Conservation (phyloP, 208 protist genomes). For the Crithidia bombi region DNA sequence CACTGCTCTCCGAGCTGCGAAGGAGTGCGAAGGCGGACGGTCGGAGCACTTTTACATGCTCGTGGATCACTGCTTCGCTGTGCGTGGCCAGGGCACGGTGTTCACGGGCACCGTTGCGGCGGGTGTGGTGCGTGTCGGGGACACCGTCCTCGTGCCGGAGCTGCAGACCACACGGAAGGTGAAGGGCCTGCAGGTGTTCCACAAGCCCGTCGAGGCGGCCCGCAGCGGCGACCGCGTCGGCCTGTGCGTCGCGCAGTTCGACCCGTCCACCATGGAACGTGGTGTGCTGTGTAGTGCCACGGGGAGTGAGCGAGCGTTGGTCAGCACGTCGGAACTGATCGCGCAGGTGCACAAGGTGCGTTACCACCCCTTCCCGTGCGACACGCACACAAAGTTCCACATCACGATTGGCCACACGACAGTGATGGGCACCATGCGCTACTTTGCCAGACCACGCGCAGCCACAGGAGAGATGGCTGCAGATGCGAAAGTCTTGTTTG, state of each 20-base stretch:
- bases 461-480: background rate
- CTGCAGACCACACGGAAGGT: slow-evolving; percentile 81
- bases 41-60: slow-evolving; percentile 90
- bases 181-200: slow-evolving; percentile 96
- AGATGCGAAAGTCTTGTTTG: slow-evolving; percentile 9
- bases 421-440: slow-evolving; percentile 84
- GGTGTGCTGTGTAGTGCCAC: slow-evolving; percentile 73
- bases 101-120: slow-evolving; percentile 96
- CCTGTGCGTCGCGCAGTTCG: slow-evolving; percentile 93
- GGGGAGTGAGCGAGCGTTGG: slow-evolving; percentile 10
- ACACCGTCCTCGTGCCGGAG: slow-evolving; percentile 91
- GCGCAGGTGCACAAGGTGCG: slow-evolving; percentile 75
- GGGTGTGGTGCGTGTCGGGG: slow-evolving; percentile 81
- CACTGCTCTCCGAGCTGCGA: slow-evolving; percentile 23
- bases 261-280: slow-evolving; percentile 89
- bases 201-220: slow-evolving; percentile 77
- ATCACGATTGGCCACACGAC: slow-evolving; percentile 88
- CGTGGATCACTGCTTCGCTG: slow-evolving; percentile 98
- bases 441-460: slow-evolving; percentile 47
- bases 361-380: slow-evolving; percentile 73
- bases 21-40: slow-evolving; percentile 15
- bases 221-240: slow-evolving; percentile 91
- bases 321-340: slow-evolving; percentile 39
- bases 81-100: slow-evolving; percentile 96
- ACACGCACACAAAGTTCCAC: slow-evolving; percentile 78